phyloP scores from a whole-genome alignment of 345 rosid genomes.

The Raphanus sativus region DNA sequence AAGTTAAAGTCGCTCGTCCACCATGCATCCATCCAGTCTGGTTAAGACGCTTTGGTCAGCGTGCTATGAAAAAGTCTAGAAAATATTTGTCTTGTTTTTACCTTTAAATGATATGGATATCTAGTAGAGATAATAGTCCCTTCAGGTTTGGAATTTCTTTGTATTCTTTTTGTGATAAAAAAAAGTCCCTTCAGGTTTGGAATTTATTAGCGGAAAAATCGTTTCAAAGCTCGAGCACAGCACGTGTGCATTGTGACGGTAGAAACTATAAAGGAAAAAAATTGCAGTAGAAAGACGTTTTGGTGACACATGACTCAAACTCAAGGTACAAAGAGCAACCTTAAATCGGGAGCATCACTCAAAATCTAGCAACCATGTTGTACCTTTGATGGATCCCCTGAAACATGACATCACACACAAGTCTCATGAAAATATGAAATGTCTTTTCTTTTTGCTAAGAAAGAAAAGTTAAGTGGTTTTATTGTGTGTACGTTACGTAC shows the following conservation, averaged over 20 bases:
- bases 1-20: not conserved
- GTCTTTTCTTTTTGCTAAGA: no score
- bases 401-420: not conserved
- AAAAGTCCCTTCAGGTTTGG: slow-evolving; percentile 6
- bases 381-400: not conserved
- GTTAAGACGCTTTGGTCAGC: not conserved
- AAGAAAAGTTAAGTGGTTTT: not conserved
- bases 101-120: not conserved
- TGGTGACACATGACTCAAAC: not conserved
- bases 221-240: not conserved
- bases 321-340: not conserved
- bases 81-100: not conserved
- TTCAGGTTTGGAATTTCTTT: not conserved
- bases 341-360: not conserved
- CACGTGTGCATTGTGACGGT: not conserved
- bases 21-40: not conserved
- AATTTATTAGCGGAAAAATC: not conserved
- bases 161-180: no score
- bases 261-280: not conserved
- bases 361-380: not conserved
- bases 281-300: not conserved
- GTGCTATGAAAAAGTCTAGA: not conserved
- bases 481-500: not conserved
- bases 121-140: slow-evolving; percentile 7
- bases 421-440: not conserved